Evolutionary conservation across 2,329 filamentous ascomycete genomes (phyloP), one percentile per base, ranked within the genome.

Genomic region (Aureobasidium sp.): DNA sequence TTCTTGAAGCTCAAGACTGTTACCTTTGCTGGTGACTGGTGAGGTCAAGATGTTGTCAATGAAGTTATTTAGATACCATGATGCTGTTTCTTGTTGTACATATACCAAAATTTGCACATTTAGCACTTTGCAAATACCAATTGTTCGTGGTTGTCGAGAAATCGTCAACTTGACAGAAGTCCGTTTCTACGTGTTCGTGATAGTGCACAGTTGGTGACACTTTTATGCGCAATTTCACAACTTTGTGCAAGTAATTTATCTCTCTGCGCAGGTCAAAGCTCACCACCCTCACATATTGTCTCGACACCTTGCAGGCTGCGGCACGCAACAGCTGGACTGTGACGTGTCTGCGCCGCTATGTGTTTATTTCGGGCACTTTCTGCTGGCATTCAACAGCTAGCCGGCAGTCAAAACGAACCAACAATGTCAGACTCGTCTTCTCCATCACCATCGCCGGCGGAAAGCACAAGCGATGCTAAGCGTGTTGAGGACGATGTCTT

Each of bases 1-100:
- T 62, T 79, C 62, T 59, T 79, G 67, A 72, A 73, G 63, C 65
- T 68, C 48, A 73, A 71, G 67, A 72, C 66, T 13, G 67, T 71
- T n/a, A 71, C 70, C 2, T 72, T 60, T 44, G 57, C 57, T 29
- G 57, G 57, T 27, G 57, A 60, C 1, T 60, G 45, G 45, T 60
- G 45, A 52, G 29, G 11, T 15, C 4, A 9, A 21, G 10, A 9
- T 42, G 34, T 6, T 30, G 8, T 11, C 39, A 21, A 37, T 48
- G 55, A 59, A 45, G 3, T 32, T n/a, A 8, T 32, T 21, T 32
- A 49, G 55, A 49, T 44, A 32, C 25, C 39, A 44, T 55, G 39
- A 44, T 55, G 39, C 15, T 30, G 11, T 9, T 55, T 44, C 32
- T 42, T 41, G 9, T 55, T 39, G 39, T 41, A 13, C 27, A 44